Percentiles rank a stretch among this genome's conserved stretches.
Conservation (phyloP, 78 protist genomes). For the Isochrysis galbana region DNA sequence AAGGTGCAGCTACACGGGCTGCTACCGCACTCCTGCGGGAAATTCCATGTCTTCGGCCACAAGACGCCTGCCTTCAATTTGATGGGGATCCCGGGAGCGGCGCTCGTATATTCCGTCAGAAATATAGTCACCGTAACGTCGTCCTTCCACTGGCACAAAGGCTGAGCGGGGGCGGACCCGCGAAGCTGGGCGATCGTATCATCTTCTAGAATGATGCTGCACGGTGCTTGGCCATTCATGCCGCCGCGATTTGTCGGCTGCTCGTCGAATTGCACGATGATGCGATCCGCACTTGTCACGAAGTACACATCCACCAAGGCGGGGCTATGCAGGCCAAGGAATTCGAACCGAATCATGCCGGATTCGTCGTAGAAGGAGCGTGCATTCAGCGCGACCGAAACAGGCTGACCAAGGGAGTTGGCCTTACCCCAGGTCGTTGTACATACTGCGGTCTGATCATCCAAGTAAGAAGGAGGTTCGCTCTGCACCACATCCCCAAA, state of each 20-base stretch:
- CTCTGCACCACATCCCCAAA: neutral
- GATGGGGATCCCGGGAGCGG: neutral
- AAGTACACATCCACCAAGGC: neutral
- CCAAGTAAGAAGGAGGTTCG: neutral
- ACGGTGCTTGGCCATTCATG: neutral
- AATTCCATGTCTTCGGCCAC: neutral
- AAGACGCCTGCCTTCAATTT: neutral
- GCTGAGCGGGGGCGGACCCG: neutral
- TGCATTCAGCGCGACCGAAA: neutral
- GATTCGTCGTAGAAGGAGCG: neutral
- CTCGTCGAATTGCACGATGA: neutral
- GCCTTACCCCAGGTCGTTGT: neutral
- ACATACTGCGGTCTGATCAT: neutral
- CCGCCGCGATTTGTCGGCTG: constrained; percentile 15
- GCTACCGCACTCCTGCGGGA: neutral
- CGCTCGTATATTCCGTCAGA: neutral
- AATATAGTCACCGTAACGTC: neutral
- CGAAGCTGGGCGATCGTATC: neutral
- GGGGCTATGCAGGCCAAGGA: neutral
- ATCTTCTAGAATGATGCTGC: neutral
- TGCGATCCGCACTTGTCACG: neutral
- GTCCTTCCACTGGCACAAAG: neutral
- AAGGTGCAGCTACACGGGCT: neutral
- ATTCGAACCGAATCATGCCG: neutral
- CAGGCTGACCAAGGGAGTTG: neutral